Percentiles rank a stretch among this genome's conserved stretches.
These are phyloP conservation scores for Cladosporium cucumerinum DNA, from an alignment of 2,329 filamentous ascomycete genomes.

Conservation along the genomic window DNA sequence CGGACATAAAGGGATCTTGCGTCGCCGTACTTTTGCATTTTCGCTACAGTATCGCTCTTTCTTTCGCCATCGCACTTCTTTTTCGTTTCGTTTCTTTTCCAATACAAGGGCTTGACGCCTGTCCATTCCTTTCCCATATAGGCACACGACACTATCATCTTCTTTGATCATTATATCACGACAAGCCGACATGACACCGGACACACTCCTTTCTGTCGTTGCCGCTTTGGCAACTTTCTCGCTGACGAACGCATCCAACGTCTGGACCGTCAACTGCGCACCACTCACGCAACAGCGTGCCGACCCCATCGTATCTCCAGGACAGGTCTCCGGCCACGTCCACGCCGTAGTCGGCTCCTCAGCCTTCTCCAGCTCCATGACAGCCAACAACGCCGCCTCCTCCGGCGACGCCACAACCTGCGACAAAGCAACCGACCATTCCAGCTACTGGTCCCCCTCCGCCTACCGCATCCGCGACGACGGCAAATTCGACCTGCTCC, in stretches of 20 bases:
- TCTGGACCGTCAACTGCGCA: slow-evolving; percentile 16
- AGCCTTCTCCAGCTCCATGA: slow-evolving; percentile 15
- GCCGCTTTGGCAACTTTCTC: neutral
- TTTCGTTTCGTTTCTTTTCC: neutral
- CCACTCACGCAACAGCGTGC: slow-evolving; percentile 41
- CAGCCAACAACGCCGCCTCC: neutral
- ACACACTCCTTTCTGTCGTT: neutral
- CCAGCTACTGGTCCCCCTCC: slow-evolving; percentile 72
- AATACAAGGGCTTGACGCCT: slow-evolving; percentile 1
- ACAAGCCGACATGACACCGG: neutral
- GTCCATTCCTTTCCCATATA: neutral
- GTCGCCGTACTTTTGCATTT: neutral
- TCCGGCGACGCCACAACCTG: slow-evolving; percentile 4
- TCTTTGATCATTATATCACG: neutral
- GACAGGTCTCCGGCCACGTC: slow-evolving; percentile 57
- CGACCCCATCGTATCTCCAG: slow-evolving; percentile 67
- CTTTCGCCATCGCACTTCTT: neutral
- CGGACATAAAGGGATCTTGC: neutral
- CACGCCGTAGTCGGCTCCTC: slow-evolving; percentile 68
- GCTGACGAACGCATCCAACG: slow-evolving; percentile 3
- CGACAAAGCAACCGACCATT: slow-evolving; percentile 14
- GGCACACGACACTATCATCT: neutral
- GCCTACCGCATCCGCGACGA: slow-evolving; percentile 65
- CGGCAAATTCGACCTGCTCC: slow-evolving; percentile 35
- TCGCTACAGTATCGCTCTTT: neutral